Conservation (phyloP, 805 yeast genomes). For the Kockiozyma suomiensis region DNA sequence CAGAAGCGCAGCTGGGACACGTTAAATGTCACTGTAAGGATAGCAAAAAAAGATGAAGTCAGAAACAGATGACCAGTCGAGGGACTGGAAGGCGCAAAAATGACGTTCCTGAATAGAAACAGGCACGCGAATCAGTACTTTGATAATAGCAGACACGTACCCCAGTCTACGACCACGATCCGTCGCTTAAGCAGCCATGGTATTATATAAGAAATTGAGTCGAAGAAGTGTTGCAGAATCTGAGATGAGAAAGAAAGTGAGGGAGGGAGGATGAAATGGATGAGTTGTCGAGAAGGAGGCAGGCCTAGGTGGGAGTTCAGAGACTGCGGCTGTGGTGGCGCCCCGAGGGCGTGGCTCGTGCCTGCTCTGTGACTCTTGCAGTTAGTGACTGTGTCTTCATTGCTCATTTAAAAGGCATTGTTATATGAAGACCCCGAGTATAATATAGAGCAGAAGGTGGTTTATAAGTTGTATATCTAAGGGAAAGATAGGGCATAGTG, state of each 20-base stretch:
- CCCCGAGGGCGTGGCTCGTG: slow-evolving; percentile 8
- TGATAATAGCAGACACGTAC: slow-evolving; percentile 7
- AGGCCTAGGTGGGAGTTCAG: slow-evolving; percentile 6
- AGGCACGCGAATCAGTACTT: background rate
- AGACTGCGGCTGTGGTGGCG: slow-evolving; percentile 8
- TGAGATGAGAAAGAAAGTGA: background rate
- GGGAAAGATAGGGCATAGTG: no score
- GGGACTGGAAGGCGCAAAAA: no score
- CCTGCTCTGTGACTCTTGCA: background rate
- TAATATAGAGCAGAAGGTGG: no score
- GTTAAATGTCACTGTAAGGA: background rate
- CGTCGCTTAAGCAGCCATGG: slow-evolving; percentile 29
- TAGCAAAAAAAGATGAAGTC: background rate
- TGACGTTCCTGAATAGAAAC: no score
- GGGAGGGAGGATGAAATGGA: background rate
- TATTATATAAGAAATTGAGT: background rate
- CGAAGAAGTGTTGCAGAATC: background rate
- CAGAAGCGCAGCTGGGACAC: background rate
- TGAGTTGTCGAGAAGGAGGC: no score
- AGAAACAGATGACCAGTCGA: background rate
- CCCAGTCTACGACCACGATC: slow-evolving; percentile 19
- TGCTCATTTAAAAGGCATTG: background rate
- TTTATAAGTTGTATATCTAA: no score
- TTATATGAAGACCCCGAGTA: no score
- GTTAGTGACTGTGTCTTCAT: background rate